Conservation (phyloP, 257 asterid species). For the Solanum okadae region DNA sequence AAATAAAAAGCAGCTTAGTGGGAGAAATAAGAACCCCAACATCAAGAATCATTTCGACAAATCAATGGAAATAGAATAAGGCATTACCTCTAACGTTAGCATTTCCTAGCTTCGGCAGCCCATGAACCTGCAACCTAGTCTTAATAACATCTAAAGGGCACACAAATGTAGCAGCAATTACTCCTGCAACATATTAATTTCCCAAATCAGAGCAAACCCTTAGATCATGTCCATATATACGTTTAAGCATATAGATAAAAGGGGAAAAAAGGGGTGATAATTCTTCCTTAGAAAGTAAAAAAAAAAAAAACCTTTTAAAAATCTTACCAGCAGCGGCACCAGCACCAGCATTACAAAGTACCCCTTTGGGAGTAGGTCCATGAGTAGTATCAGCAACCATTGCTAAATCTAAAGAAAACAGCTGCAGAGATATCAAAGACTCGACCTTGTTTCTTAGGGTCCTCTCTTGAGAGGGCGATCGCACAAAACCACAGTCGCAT, state of each 20-base stretch:
- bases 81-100: constrained; percentile 62
- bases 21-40: neutral
- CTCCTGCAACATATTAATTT: constrained; percentile 51
- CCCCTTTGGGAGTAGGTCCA: constrained; percentile 52
- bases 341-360: constrained; percentile 89
- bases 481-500: constrained; percentile 71
- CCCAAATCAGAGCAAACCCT: neutral
- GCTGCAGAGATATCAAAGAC: constrained; percentile 4
- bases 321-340: constrained; percentile 92
- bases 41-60: neutral
- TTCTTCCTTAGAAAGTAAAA: neutral
- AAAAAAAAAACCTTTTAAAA: neutral
- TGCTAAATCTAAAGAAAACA: constrained; percentile 11
- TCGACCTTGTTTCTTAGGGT: constrained; percentile 10
- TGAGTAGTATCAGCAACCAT: constrained; percentile 63
- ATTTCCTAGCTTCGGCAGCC: constrained; percentile 55
- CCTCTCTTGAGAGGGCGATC: constrained; percentile 83
- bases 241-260: neutral
- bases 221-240: neutral
- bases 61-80: neutral
- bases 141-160: constrained; percentile 97
- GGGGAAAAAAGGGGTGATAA: neutral
- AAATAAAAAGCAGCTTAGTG: neutral
- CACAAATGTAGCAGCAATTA: constrained; percentile 93
- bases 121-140: constrained; percentile 96